Evolutionary conservation across 495 filamentous ascomycete species (phyloP).

Genomic region (Elasticomyces elasticus): DNA sequence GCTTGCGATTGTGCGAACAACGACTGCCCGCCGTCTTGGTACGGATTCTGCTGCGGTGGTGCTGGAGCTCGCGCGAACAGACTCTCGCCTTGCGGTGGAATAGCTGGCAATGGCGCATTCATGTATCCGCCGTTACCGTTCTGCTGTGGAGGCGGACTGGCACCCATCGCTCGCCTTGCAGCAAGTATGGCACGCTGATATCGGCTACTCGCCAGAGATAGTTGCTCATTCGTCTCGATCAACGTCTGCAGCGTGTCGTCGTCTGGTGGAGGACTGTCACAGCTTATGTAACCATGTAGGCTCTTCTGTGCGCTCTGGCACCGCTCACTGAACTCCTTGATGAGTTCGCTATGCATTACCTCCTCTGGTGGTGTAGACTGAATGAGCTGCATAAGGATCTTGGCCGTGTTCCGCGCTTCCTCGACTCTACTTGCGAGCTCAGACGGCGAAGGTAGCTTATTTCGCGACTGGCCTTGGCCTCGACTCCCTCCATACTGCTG

Average conservation of each 20-base stretch:
- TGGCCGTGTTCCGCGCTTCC: constrained; percentile 81
- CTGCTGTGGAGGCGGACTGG: constrained; percentile 22
- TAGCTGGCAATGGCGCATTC: background rate
- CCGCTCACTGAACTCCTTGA: constrained; percentile 85
- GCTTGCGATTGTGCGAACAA: background rate
- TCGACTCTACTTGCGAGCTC: constrained; percentile 78
- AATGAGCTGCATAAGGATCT: constrained; percentile 79
- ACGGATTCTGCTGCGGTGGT: background rate
- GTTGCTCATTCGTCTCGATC: constrained; percentile 88
- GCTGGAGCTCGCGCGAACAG: background rate
- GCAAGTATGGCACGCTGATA: constrained; percentile 73
- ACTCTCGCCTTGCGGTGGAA: background rate
- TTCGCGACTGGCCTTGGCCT: constrained; percentile 1
- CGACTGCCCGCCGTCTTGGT: background rate
- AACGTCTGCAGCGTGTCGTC: constrained; percentile 85
- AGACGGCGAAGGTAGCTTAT: constrained; percentile 57
- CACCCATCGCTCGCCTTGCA: constrained; percentile 39
- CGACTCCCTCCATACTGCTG: background rate
- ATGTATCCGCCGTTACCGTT: constrained; percentile 8
- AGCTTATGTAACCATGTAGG: constrained; percentile 74
- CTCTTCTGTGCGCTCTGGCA: constrained; percentile 68
- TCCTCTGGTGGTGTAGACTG: constrained; percentile 71
- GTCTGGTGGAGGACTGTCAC: constrained; percentile 69
- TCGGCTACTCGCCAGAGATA: constrained; percentile 64
- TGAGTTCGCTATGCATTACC: constrained; percentile 68